Conservation (phyloP, 192 early-diverging fungal species). For the Coemansia sp. region DNA sequence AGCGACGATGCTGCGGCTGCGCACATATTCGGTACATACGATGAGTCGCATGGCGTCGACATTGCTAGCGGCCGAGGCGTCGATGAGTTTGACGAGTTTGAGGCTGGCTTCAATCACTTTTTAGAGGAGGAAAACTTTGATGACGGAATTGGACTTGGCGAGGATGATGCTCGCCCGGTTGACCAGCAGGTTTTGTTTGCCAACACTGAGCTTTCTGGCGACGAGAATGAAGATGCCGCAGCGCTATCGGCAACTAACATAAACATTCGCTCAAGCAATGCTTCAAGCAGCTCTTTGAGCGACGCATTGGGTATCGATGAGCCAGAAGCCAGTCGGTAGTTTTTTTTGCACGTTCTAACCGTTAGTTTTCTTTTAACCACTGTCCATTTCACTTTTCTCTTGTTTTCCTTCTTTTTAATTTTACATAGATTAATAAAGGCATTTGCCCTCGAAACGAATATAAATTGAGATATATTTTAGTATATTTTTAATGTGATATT, state of each 20-base stretch:
- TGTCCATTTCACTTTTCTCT: no score
- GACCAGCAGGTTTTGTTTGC: conserved; percentile 46
- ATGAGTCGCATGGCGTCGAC: conserved; percentile 5
- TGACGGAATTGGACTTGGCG: conserved; percentile 2
- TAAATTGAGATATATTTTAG: conserved; percentile 3
- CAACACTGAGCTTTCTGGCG: conserved; percentile 42
- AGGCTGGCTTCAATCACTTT: conserved; percentile 48
- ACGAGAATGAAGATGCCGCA: conserved; percentile 13
- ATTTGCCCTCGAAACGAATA: no score
- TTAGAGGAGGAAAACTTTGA: conserved; percentile 34
- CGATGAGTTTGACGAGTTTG: conserved; percentile 47
- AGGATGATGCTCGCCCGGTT: conserved; percentile 25
- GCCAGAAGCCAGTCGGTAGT: no score
- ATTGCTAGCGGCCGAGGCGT: not conserved
- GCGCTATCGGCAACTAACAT: no score
- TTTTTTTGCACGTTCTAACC: no score
- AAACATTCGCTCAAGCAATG: no score
- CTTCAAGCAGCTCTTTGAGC: no score
- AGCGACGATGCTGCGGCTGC: conserved; percentile 26
- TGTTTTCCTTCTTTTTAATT: no score
- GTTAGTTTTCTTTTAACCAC: no score
- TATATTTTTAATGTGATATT: not conserved
- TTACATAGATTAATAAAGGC: no score
- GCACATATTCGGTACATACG: conserved; percentile 11
- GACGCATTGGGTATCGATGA: no score